A percentile compares a stretch with the other conserved stretches of the same genome.
Evolutionary conservation across 352 stramenopile species (phyloP).

Genomic region (Pythium sp.): DNA sequence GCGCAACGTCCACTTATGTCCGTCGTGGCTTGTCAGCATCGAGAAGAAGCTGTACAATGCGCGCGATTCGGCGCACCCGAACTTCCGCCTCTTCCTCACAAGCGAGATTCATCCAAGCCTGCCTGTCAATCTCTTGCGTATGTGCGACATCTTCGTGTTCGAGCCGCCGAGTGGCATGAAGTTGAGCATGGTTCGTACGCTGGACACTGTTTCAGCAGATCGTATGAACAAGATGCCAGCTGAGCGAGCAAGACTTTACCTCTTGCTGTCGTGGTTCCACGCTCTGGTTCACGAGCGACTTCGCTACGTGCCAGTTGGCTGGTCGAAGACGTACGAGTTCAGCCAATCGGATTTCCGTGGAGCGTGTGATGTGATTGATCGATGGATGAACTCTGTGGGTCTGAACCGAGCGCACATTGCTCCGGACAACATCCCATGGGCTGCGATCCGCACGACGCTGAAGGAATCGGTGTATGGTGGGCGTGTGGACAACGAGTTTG

Average conservation of each 20-base stretch:
- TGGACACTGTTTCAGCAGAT: slow-evolving; percentile 90
- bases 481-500: slow-evolving; percentile 95
- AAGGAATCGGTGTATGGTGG: slow-evolving; percentile 98
- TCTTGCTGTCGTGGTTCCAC: slow-evolving; percentile 98
- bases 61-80: slow-evolving; percentile 62
- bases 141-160: slow-evolving; percentile 97
- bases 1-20: slow-evolving; percentile 99
- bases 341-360: slow-evolving; percentile 97
- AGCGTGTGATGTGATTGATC: slow-evolving; percentile 97
- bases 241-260: slow-evolving; percentile 92
- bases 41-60: slow-evolving; percentile 97
- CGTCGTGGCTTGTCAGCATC: slow-evolving; percentile 95
- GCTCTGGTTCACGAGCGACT: slow-evolving; percentile 97
- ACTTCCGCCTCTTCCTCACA: slow-evolving; percentile 95
- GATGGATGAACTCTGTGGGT: slow-evolving; percentile 91
- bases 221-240: slow-evolving; percentile 88
- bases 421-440: slow-evolving; percentile 98
- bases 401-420: slow-evolving; percentile 86
- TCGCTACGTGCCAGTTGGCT: slow-evolving; percentile 97
- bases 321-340: slow-evolving; percentile 99
- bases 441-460: slow-evolving; percentile 95
- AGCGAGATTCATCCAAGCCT: slow-evolving; percentile 97
- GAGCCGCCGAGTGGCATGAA: slow-evolving; percentile 98
- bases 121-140: slow-evolving; percentile 94
- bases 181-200: slow-evolving; percentile 94